Evolutionary conservation across 2,329 filamentous ascomycete species (phyloP).

Genomic region (Chlorencoelia australis): DNA sequence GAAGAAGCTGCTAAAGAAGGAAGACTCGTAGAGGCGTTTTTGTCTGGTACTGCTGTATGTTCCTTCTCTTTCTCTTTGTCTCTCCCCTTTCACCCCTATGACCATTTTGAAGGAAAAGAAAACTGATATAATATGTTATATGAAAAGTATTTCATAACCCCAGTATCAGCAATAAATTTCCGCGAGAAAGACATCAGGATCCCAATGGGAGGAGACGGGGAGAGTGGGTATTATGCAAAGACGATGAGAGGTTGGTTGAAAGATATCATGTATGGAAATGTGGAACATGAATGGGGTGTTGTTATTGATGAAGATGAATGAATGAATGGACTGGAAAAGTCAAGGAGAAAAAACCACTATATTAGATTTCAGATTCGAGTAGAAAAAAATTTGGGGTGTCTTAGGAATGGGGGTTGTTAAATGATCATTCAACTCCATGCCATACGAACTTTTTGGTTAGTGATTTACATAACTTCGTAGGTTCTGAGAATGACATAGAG

Average conservation of each 20-base stretch:
- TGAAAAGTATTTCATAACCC: constrained; percentile 64
- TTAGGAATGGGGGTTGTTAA: no score
- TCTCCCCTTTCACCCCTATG: not conserved
- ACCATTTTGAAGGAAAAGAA: no score
- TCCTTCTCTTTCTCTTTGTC: not conserved
- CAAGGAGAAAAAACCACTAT: no score
- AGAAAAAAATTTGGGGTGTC: no score
- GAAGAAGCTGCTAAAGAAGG: constrained; percentile 63
- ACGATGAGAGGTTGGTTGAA: constrained; percentile 56
- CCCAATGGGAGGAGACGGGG: constrained; percentile 45
- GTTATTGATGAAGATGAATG: constrained; percentile 44
- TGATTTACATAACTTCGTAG: no score
- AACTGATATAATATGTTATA: no score
- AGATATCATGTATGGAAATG: constrained; percentile 66
- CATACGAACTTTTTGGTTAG: no score
- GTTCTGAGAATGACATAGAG: no score
- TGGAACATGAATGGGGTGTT: constrained; percentile 59
- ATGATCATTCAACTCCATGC: no score
- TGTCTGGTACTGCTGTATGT: constrained; percentile 74
- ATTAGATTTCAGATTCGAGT: no score
- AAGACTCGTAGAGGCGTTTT: constrained; percentile 73
- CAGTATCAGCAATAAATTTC: constrained; percentile 59
- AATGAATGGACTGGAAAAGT: no score
- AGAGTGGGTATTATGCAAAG: constrained; percentile 42
- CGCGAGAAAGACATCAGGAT: constrained; percentile 52